These are phyloP conservation scores for Schoenoplectus triqueter DNA, from an alignment of 202 grass and related monocot genomes.

Conservation along the genomic window DNA sequence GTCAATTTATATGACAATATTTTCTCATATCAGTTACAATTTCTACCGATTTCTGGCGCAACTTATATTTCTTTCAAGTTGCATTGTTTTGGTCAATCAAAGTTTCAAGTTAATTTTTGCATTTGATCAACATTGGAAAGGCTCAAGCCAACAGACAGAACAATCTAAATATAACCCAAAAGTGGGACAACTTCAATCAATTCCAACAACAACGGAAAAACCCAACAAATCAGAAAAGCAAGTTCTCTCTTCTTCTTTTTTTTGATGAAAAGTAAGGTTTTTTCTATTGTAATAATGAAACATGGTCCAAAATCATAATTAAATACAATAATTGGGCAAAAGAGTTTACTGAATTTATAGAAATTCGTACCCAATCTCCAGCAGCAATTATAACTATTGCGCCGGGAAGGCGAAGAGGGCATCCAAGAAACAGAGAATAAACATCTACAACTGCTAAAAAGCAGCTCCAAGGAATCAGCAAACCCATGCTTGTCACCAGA, in stretches of 20 bases:
- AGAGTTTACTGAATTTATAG: neutral
- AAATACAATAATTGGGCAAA: neutral
- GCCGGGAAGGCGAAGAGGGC: slow-evolving; percentile 64
- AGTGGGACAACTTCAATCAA: neutral
- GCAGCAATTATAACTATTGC: slow-evolving; percentile 63
- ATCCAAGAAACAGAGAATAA: slow-evolving; percentile 61
- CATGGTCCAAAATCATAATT: neutral
- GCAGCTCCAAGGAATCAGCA: slow-evolving; percentile 90
- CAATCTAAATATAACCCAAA: neutral
- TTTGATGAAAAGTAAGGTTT: no score
- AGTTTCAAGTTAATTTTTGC: neutral
- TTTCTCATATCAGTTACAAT: neutral
- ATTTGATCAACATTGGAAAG: neutral
- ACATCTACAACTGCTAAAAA: slow-evolving; percentile 80
- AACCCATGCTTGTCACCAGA: slow-evolving; percentile 84
- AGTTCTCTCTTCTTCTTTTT: no score
- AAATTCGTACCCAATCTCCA: slow-evolving; percentile 66
- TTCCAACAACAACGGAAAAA: neutral
- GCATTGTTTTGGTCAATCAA: neutral
- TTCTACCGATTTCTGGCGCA: neutral
- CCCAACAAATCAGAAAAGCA: slow-evolving; percentile 6
- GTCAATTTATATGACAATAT: neutral
- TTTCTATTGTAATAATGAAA: neutral
- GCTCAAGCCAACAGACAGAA: neutral
- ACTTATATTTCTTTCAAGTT: neutral